Conservation (phyloP, 176 grass and related monocot genomes). For the Oryza meridionalis region DNA sequence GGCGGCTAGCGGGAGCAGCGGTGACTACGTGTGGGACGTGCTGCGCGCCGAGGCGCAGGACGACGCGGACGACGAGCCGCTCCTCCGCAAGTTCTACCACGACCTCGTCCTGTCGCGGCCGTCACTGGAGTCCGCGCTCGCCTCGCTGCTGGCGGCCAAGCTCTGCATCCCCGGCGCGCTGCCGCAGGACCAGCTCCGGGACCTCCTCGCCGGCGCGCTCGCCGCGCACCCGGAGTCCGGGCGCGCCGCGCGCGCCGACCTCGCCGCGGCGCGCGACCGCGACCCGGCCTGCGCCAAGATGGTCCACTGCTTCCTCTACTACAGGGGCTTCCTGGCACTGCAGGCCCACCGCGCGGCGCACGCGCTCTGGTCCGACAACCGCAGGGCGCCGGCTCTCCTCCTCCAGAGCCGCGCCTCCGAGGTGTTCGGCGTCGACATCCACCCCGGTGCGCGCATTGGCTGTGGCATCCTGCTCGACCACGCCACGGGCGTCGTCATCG, state of each 20-base stretch:
- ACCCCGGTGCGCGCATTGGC: conserved; percentile 84
- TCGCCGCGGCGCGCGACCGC: conserved; percentile 63
- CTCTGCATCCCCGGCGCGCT: conserved; percentile 61
- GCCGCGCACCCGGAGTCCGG: conserved; percentile 43
- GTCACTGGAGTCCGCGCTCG: conserved; percentile 74
- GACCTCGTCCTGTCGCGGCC: conserved; percentile 60
- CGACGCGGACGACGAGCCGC: conserved; percentile 63
- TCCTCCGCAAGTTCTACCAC: conserved; percentile 63
- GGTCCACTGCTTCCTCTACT: conserved; percentile 96
- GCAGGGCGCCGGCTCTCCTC: conserved; percentile 56
- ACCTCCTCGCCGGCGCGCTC: conserved; percentile 52
- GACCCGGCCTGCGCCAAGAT: conserved; percentile 88
- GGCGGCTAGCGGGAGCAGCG: background rate
- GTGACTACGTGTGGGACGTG: conserved; percentile 62
- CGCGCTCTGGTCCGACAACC: conserved; percentile 66
- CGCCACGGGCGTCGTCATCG: conserved; percentile 87
- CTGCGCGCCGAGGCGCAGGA: conserved; percentile 65
- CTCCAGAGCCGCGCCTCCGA: conserved; percentile 92
- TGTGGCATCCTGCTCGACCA: conserved; percentile 92
- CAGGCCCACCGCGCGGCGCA: conserved; percentile 86
- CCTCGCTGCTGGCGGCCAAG: conserved; percentile 67
- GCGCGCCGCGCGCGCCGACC: conserved; percentile 61
- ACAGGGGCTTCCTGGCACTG: conserved; percentile 94
- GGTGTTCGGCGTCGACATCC: conserved; percentile 95
- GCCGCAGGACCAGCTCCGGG: conserved; percentile 50